Base-by-base conservation (phyloP, 2,329 filamentous ascomycete species). In the Trichoderma oligosporum region DNA sequence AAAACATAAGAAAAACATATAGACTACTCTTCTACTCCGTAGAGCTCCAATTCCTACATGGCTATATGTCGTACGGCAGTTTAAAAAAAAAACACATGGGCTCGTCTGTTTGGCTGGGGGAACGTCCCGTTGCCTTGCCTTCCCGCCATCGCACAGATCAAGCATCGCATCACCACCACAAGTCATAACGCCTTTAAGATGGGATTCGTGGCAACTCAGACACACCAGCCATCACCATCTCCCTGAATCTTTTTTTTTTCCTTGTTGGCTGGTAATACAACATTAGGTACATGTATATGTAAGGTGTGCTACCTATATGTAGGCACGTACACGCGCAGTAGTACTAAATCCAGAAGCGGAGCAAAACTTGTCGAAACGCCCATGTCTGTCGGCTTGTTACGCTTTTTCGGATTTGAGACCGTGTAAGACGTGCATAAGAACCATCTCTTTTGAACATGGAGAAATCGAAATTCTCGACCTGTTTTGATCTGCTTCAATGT, bases 141-240 rank as follows among this genome's bases (percentile, higher is more conserved):
- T 54, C 39, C 51, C 24, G 51, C 24, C 31, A 55, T 55, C 39
- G 41, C 24, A 55, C 31, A 22, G 31, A 55, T 38, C 24, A 55
- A 6, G 11, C 27, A 11, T n/a, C n/a, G n/a, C n/a, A 25, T 18
- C 9, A 33, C 22, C 27, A 33, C 25, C 44, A 27, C 44, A 16
- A 31, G 44, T 8, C 31, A 20, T 24, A 7, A 14, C 47, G 18
- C 41, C 11, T 16, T 7, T 14, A 9, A 16, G 31, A 20, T 41
- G 39, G 16, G 20, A 29, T n/a, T 39, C 20, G n/a, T 39, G 24
- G 14, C 9, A 25, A 6, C 20, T 24, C 29, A 44, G 29, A 25
- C 41, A n/a, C n/a, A n/a, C n/a, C n/a, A n/a, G n/a, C n/a, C n/a
- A n/a, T n/a, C n/a, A n/a, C n/a, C n/a, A n/a, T n/a, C n/a, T n/a